Evolutionary conservation across 148 eudicot genomes (phyloP).

Genomic region (Nepenthes mirabilis): DNA sequence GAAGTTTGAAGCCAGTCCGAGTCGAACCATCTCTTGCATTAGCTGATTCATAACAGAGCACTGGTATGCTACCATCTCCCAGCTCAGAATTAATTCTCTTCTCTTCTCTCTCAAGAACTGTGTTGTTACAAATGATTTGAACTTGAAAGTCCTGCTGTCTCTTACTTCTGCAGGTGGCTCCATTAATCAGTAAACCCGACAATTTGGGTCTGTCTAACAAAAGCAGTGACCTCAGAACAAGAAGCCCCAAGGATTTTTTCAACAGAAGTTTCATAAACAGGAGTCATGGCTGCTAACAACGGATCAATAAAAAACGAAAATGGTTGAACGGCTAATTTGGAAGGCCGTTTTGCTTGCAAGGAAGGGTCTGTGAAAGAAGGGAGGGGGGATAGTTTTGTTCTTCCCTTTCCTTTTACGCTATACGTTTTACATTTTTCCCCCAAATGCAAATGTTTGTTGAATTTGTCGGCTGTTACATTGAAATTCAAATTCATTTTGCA

Average conservation of each 20-base stretch:
- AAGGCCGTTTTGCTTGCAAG: no score
- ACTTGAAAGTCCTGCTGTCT: background rate
- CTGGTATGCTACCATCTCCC: background rate
- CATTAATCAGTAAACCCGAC: background rate
- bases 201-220: background rate
- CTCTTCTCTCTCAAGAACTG: background rate
- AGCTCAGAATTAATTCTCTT: background rate
- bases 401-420: background rate
- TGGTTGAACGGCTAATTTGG: no score
- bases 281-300: no score
- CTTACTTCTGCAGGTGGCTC: no score
- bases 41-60: background rate
- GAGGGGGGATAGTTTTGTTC: background rate
- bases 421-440: background rate
- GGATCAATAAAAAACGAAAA: no score
- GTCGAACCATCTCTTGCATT: constrained; percentile 39
- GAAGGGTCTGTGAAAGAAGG: background rate
- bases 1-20: constrained; percentile 56
- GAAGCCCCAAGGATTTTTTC: no score
- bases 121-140: background rate
- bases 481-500: no score
- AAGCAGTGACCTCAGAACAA: no score
- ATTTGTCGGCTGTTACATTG: background rate
- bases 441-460: background rate
- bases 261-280: no score